Evolutionary conservation across 495 filamentous ascomycete species (phyloP).

Genomic region (Friedmanniomyces simplex): DNA sequence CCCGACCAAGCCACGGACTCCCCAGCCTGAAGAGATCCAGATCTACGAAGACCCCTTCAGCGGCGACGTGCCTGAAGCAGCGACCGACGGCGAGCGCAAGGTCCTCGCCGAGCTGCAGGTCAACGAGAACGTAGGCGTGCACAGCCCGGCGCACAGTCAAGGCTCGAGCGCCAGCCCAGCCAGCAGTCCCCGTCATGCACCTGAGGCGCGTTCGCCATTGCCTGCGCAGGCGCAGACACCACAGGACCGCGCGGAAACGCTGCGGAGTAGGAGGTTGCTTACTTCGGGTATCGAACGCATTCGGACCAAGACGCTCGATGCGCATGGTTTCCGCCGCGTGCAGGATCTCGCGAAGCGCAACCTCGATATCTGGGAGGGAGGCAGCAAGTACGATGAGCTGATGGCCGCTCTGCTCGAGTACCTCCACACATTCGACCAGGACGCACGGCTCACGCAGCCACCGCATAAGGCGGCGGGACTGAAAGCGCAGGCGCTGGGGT

Average conservation of each 20-base stretch:
- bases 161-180: constrained; percentile 17
- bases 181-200: constrained; percentile 6
- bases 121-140: constrained; percentile 30
- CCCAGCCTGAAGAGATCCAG: constrained; percentile 27
- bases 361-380: constrained; percentile 47
- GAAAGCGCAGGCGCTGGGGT: constrained; percentile 72
- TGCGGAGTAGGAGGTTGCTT: constrained; percentile 45
- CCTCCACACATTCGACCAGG: constrained; percentile 37
- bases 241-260: constrained; percentile 39
- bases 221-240: constrained; percentile 22
- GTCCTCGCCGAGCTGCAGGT: constrained; percentile 34
- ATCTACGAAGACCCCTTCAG: constrained; percentile 35
- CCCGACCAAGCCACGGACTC: constrained; percentile 4
- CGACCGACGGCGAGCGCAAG: constrained; percentile 19
- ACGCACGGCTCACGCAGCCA: constrained; percentile 30
- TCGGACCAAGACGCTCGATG: constrained; percentile 60
- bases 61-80: constrained; percentile 18
- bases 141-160: constrained; percentile 21
- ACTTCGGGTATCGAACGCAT: constrained; percentile 69
- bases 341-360: constrained; percentile 69
- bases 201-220: constrained; percentile 1
- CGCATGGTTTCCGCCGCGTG: constrained; percentile 79
- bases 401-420: constrained; percentile 64
- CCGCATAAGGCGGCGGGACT: constrained; percentile 53
- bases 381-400: constrained; percentile 58